Evolutionary conservation across 129 eudicot genomes (phyloP), one percentile per base, ranked within the genome.

Genomic region (Lonicera japonica): DNA sequence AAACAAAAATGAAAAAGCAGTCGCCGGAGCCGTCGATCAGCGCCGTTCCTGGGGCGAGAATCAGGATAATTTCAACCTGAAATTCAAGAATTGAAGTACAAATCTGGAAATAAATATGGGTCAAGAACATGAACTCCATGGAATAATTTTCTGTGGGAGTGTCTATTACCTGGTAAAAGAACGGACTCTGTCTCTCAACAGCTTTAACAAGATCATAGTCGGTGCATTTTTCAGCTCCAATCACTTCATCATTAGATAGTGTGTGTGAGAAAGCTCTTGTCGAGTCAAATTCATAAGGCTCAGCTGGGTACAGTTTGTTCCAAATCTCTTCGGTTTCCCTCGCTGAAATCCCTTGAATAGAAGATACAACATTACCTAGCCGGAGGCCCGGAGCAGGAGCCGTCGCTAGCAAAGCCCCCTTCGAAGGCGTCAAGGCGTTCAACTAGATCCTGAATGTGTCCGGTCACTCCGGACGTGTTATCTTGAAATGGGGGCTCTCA

Each of bases 131-230:
- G 51, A 56, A 12, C 17, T 19, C 36, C 21, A 38, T 24, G 47
- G 43, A 10, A 38, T 38, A 10, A 10, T 38, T 38, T 38, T 38
- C 43, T 38, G 10, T 38, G 5, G n/a, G n/a, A 38, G 43, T 4
- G n/a, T n/a, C n/a, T n/a, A 14, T 75, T 75, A 84, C 98, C 92
- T 92, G 96, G 74, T 81, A 92, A 70, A 65, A 75, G 75, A 92
- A 92, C 3, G 96, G 81, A 38, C 70, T 55, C 69, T 92, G 99
- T 72, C 99, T 80, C 65, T 84, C 69, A 25, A 83, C 72, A 45
- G 99, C 96, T 54, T 72, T 78, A 65, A 85, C 73, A 64, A 92
- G 72, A 81, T 92, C 76, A 67, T 92, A 92, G 61, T 70, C 78
- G 16, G 89, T 88, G 70, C 38, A 72, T 8, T 76, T 88, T 58